phyloP scores from a whole-genome alignment of 306 rosid genomes.

The Abrus precatorius region DNA sequence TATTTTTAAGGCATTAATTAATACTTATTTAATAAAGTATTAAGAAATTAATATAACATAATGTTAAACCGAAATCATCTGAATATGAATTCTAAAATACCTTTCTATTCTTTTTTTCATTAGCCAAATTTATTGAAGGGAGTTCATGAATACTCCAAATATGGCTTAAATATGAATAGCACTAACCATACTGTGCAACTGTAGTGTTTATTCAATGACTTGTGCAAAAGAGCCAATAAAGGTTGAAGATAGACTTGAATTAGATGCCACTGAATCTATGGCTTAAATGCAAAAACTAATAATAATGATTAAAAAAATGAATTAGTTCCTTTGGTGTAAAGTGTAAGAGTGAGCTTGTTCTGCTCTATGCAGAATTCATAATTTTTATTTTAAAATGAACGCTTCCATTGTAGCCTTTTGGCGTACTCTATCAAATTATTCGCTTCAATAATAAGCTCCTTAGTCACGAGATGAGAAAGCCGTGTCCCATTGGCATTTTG shows the following conservation, averaged over 20 bases:
- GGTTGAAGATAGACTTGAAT: slow-evolving; percentile 17
- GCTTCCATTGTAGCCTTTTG: slow-evolving; percentile 28
- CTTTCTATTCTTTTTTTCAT: too few species aligned
- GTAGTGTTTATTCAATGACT: not conserved
- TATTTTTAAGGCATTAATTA: too few species aligned
- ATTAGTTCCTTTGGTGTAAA: slow-evolving; percentile 35
- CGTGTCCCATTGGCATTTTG: slow-evolving; percentile 36
- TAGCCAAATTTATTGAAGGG: too few species aligned
- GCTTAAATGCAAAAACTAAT: slow-evolving; percentile 15
- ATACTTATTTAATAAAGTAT: too few species aligned
- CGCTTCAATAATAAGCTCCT: slow-evolving; percentile 21
- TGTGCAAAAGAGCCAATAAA: not conserved
- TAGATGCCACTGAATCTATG: not conserved
- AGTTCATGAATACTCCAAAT: too few species aligned
- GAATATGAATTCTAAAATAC: too few species aligned
- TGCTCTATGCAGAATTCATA: not conserved
- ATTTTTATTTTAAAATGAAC: not conserved
- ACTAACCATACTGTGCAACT: not conserved
- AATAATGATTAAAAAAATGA: not conserved
- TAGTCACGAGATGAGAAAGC: slow-evolving; percentile 42
- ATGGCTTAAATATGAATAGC: not conserved
- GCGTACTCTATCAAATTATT: slow-evolving; percentile 39
- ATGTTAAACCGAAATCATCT: too few species aligned
- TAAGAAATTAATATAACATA: not conserved
- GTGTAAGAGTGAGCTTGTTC: not conserved